phyloP scores from a whole-genome alignment of 495 filamentous ascomycete species.

The Aeminium ludgeri region DNA sequence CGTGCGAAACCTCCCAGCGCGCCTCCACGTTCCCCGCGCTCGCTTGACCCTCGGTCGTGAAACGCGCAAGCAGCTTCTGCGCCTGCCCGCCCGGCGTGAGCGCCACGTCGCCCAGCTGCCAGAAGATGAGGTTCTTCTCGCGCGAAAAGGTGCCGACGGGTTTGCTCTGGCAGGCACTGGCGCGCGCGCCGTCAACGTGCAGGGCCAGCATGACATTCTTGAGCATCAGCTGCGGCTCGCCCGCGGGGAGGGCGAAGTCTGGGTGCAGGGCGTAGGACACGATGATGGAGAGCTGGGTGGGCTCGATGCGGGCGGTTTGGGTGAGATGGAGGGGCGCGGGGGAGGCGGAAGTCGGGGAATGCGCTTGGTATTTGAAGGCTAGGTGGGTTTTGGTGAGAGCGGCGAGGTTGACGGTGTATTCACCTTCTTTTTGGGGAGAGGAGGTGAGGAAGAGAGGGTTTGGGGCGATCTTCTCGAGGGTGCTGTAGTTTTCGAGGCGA shows the following conservation, averaged over 20 bases:
- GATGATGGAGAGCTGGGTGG: slow-evolving; percentile 65
- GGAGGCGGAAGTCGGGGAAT: slow-evolving; percentile 45
- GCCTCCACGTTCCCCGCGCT: slow-evolving; percentile 64
- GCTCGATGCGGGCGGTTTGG: slow-evolving; percentile 69
- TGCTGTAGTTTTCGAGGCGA: slow-evolving; percentile 74
- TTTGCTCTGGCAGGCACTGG: slow-evolving; percentile 49
- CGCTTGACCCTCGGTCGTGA: slow-evolving; percentile 60
- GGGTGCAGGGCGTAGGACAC: slow-evolving; percentile 80
- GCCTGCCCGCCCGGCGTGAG: slow-evolving; percentile 35
- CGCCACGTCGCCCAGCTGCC: slow-evolving; percentile 69
- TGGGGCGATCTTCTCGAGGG: slow-evolving; percentile 86
- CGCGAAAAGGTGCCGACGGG: slow-evolving; percentile 65
- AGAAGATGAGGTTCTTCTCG: slow-evolving; percentile 74
- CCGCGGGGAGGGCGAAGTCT: slow-evolving; percentile 29
- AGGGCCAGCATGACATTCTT: slow-evolving; percentile 71
- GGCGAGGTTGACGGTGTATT: slow-evolving; percentile 59
- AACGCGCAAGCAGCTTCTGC: slow-evolving; percentile 63
- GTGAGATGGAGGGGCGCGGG: slow-evolving; percentile 65
- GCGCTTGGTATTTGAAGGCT: slow-evolving; percentile 92
- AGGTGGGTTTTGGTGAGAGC: slow-evolving; percentile 57
- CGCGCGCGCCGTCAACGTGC: slow-evolving; percentile 51
- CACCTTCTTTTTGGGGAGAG: slow-evolving; percentile 52
- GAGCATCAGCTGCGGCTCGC: slow-evolving; percentile 42
- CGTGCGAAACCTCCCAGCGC: slow-evolving; percentile 53
- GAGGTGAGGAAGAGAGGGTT: slow-evolving; percentile 79